Base-by-base conservation (phyloP, 768 basidiomycete species). In the Suillus spraguei region DNA sequence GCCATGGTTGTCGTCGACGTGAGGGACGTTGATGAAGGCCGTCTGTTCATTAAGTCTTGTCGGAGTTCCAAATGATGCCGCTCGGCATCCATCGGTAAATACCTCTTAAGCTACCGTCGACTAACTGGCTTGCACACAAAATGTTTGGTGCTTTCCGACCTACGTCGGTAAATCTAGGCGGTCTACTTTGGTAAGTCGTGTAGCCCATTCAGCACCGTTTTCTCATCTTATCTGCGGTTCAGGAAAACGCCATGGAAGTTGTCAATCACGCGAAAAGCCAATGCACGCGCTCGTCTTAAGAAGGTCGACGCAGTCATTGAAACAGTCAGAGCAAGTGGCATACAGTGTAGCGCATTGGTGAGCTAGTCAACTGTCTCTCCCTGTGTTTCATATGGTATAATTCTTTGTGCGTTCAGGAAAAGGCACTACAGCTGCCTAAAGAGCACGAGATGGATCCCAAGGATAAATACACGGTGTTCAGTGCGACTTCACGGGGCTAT, bases 171-270 rank as follows among this genome's bases (percentile, higher is more conserved):
- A 85, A 82, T 67, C 80, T 82, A 41, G 83, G 88, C 46, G 96
- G 96, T 76, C 86, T 98, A 56, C 82, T 97, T 63, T 97, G 96
- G 96, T 95, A 66, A 60, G 82, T 72, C 36, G 52, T 44, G 11
- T 41, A 33, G 65, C 41, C 46, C 24, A 35, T 38, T 42, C 62
- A 20, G 6, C 1, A 36, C 35, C 32, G n/a, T 36, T 3, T n/a
- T 47, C 53, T 55, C 28, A 38, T 58, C 61, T 35, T 1, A 49
- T 69, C 39, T 67, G n/a, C 33, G 63, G 24, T 16, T 3, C 71
- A 98, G 96, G 96, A 98, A 98, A 80, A 87, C 84, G 17, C 96
- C 97, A 59, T 98, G 94, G 94, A 90, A 92, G 72, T 77, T 99
- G 69, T 97, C 95, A 17, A 77, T 84, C 20, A 96, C 95, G 5